Percentiles rank a stretch among this genome's conserved stretches.
Conservation (phyloP, 2,329 filamentous ascomycete species). For the Fonsecaea nubica region DNA sequence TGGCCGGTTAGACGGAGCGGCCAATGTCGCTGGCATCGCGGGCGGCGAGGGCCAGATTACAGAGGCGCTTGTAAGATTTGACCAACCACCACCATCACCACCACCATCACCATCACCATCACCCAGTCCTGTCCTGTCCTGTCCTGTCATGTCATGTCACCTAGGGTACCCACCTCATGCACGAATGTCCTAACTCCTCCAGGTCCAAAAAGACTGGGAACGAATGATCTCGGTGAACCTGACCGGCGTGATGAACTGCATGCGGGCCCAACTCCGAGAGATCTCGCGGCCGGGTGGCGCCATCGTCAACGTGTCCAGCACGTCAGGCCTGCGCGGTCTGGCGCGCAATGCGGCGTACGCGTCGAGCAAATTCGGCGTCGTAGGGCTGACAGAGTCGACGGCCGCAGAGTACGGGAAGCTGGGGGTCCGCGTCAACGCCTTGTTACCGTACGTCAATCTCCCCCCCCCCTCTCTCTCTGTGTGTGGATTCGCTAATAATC, state of each 20-base stretch:
- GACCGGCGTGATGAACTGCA: constrained; percentile 50
- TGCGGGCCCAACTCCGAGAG: constrained; percentile 50
- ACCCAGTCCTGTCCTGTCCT: no score
- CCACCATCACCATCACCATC: no score
- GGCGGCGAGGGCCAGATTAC: constrained; percentile 20
- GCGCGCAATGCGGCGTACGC: constrained; percentile 52
- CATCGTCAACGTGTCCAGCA: constrained; percentile 53
- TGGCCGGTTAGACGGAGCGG: constrained; percentile 33
- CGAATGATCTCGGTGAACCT: constrained; percentile 48
- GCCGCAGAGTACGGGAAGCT: constrained; percentile 44
- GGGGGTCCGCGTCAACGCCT: constrained; percentile 47
- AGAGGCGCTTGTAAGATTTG: constrained; percentile 19
- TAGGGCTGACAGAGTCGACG: constrained; percentile 53
- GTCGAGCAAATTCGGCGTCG: constrained; percentile 52
- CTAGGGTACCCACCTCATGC: no score
- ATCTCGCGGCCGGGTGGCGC: constrained; percentile 45
- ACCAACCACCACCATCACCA: no score
- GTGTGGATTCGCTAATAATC: constrained; percentile 1
- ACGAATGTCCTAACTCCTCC: no score
- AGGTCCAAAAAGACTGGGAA: constrained; percentile 25
- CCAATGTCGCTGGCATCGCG: constrained; percentile 34
- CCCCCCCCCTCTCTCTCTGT: neutral
- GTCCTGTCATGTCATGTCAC: no score
- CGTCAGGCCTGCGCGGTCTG: constrained; percentile 46
- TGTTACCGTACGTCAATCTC: constrained; percentile 41